phyloP scores from a whole-genome alignment of 345 rosid species.

The Crucihimalaya himalaica region DNA sequence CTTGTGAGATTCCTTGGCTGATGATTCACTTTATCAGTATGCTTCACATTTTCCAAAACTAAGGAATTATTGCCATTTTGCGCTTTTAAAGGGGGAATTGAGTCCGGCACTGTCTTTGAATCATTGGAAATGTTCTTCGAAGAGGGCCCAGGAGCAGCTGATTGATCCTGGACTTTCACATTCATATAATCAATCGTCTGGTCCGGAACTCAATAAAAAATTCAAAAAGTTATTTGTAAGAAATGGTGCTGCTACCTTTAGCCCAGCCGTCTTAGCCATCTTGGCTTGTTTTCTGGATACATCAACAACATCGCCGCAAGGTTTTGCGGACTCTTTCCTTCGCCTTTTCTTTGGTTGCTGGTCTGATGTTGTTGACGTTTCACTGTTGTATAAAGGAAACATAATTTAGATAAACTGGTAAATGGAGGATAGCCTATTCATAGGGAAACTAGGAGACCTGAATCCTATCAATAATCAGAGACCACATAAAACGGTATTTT shows the following conservation, averaged over 20 bases:
- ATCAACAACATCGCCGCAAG: conserved; percentile 56
- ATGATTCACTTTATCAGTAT: conserved; percentile 53
- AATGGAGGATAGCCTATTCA: neutral
- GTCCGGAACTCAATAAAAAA: conserved; percentile 41
- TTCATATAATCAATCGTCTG: conserved; percentile 42
- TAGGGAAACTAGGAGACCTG: neutral
- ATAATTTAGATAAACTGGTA: neutral
- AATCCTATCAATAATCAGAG: neutral
- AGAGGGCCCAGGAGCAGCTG: conserved; percentile 45
- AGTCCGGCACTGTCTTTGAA: conserved; percentile 46
- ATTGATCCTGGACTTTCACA: conserved; percentile 49
- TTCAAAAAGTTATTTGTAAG: conserved; percentile 41
- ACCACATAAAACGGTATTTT: neutral
- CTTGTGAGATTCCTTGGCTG: conserved; percentile 47
- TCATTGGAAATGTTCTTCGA: conserved; percentile 58
- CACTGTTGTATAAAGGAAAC: conserved; percentile 48
- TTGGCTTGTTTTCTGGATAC: conserved; percentile 58
- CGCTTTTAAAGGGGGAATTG: conserved; percentile 45
- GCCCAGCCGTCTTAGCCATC: conserved; percentile 48
- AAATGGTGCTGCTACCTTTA: conserved; percentile 43
- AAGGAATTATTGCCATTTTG: conserved; percentile 50
- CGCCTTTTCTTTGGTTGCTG: conserved; percentile 81
- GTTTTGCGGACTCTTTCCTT: conserved; percentile 66
- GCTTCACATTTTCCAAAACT: conserved; percentile 48
- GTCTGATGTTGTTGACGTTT: conserved; percentile 53